Evolutionary conservation across 2,329 filamentous ascomycete genomes (phyloP), one percentile per base, ranked within the genome.

Genomic region (Penicillium digitatum): DNA sequence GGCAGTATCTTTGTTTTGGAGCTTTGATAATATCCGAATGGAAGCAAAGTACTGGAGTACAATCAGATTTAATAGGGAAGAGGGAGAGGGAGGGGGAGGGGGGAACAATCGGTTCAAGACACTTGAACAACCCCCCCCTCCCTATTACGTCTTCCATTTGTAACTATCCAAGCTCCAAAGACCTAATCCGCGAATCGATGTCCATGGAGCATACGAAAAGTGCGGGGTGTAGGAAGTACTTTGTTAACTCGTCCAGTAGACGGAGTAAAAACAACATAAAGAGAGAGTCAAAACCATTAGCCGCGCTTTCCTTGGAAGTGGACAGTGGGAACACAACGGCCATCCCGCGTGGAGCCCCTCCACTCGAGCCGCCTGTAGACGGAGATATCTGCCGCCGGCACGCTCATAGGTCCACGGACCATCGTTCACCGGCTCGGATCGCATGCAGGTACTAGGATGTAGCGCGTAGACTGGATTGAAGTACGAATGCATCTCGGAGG

Each of bases 381-480:
- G 60, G 62, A 62, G 60, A 63, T 35, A 56, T 60, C 51, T 57
- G 43, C 63, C 62, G 56, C 14, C 26, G 22, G 29, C 49, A 55
- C 52, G 35, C 6, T 39, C 26, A 62, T 61, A 59, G 55, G 63
- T 52, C 58, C 62, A 63, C 60, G 45, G 57, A 54, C 57, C 57
- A 63, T 54, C 60, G 63, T 65, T 64, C 62, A 63, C 59, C 63
- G 63, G 63, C 52, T 65, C 63, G 63, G 63, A 62, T 65, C 63
- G 63, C 55, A 63, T 65, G 63, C 63, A 65, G 63, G 63, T 65
- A 65, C 63, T 65, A 61, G 59, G 58, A 62, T 62, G 60, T 60
- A 57, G 46, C 46, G 53, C 55, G 53, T 47, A 58, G 51, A 52
- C 54, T 22, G 54, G 48, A 55, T 40, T 11, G 24, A 56, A 50